phyloP scores from a whole-genome alignment of 768 basidiomycete genomes.

The Nidularia pulvinata region DNA sequence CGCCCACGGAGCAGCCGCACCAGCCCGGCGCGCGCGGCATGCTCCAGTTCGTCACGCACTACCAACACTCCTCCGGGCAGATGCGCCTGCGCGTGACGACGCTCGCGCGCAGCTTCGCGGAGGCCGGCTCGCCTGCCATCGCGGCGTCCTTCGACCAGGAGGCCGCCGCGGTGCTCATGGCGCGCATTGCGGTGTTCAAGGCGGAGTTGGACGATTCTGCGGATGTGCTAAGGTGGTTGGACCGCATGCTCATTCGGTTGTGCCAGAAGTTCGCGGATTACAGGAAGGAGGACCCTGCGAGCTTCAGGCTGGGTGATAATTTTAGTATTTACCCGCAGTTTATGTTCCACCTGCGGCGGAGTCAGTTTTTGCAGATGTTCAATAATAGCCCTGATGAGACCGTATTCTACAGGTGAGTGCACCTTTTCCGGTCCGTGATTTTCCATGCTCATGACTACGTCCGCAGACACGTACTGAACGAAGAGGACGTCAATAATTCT shows the following conservation, averaged over 20 bases:
- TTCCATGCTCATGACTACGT: not conserved
- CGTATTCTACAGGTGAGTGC: conserved; percentile 87
- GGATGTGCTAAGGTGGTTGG: conserved; percentile 95
- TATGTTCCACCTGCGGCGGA: conserved; percentile 98
- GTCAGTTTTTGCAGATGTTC: conserved; percentile 99
- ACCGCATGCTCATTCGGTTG: conserved; percentile 96
- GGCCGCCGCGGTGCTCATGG: conserved; percentile 97
- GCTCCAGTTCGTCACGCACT: conserved; percentile 98
- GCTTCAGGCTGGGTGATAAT: conserved; percentile 92
- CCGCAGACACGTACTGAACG: conserved; percentile 88
- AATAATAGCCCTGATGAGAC: conserved; percentile 99
- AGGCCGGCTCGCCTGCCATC: conserved; percentile 93
- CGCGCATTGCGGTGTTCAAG: conserved; percentile 98
- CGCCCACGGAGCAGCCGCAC: conserved; percentile 92
- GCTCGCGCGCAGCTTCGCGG: conserved; percentile 96
- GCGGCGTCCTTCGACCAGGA: conserved; percentile 98
- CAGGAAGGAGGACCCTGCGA: conserved; percentile 94
- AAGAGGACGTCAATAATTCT: conserved; percentile 99
- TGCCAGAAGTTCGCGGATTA: conserved; percentile 99
- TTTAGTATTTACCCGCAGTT: conserved; percentile 99
- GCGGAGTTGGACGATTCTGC: conserved; percentile 98
- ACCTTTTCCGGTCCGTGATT: not conserved
- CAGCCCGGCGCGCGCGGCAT: conserved; percentile 90
- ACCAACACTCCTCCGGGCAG: conserved; percentile 96
- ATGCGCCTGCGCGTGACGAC: conserved; percentile 97